phyloP scores from a whole-genome alignment of 768 basidiomycete genomes.

The Pisolithus tinctorius region DNA sequence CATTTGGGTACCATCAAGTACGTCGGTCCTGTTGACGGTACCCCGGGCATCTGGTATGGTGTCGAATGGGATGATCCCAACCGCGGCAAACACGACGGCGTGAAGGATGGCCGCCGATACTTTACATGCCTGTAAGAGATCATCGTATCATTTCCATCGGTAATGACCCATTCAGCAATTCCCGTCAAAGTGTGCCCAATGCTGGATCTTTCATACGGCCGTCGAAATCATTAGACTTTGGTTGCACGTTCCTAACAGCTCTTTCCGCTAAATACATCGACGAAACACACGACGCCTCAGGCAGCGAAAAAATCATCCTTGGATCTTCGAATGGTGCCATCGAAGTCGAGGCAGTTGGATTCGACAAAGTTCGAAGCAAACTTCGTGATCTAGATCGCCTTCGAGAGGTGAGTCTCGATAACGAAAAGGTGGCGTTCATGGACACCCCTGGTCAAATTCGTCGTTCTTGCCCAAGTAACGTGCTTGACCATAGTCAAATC shows the following conservation, averaged over 20 bases:
- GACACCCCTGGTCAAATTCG: constrained; percentile 44
- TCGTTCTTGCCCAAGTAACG: constrained; percentile 63
- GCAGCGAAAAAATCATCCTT: constrained; percentile 59
- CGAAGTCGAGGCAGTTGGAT: constrained; percentile 76
- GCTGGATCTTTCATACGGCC: constrained; percentile 81
- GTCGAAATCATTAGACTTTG: constrained; percentile 48
- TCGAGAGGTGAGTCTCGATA: constrained; percentile 76
- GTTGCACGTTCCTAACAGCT: constrained; percentile 68
- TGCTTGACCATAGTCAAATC: constrained; percentile 10
- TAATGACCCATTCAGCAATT: constrained; percentile 7
- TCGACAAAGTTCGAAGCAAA: constrained; percentile 72
- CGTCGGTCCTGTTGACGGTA: constrained; percentile 55
- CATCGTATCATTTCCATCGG: constrained; percentile 5
- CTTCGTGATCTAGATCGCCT: constrained; percentile 61
- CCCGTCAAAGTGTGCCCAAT: constrained; percentile 41
- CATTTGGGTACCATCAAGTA: constrained; percentile 67
- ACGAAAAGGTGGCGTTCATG: constrained; percentile 51
- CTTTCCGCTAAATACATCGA: constrained; percentile 77
- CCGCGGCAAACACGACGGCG: constrained; percentile 85
- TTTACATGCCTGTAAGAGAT: constrained; percentile 64
- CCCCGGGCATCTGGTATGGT: constrained; percentile 81
- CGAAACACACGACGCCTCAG: constrained; percentile 39
- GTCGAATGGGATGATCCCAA: constrained; percentile 89
- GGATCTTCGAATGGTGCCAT: constrained; percentile 83
- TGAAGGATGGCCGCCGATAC: constrained; percentile 69